These are phyloP conservation scores for Talaromyces proteolyticus DNA, from an alignment of 495 filamentous ascomycete species.

Conservation along the genomic window DNA sequence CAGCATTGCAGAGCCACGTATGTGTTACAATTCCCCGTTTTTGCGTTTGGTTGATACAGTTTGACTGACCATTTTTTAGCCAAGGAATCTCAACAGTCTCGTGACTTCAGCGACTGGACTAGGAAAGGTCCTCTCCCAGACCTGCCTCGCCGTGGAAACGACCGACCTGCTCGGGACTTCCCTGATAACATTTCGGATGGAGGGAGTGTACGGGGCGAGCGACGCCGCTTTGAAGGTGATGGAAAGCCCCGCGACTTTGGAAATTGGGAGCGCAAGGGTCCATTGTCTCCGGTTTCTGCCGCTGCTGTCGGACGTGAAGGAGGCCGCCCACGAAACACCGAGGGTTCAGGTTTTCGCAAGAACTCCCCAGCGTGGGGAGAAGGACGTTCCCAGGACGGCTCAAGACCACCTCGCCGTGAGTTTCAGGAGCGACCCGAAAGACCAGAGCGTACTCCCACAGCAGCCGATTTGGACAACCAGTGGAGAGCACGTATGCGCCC, in stretches of 20 bases:
- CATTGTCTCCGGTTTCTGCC: slow-evolving; percentile 68
- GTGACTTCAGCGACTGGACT: slow-evolving; percentile 76
- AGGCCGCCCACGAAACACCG: slow-evolving; percentile 62
- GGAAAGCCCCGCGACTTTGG: slow-evolving; percentile 80
- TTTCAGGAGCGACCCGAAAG: slow-evolving; percentile 62
- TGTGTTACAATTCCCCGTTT: slow-evolving; percentile 39
- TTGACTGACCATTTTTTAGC: slow-evolving; percentile 46
- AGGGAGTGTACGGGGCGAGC: slow-evolving; percentile 45
- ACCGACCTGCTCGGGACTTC: slow-evolving; percentile 42
- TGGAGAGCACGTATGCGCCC: slow-evolving; percentile 83
- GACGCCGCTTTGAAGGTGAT: slow-evolving; percentile 59
- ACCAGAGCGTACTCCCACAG: slow-evolving; percentile 62
- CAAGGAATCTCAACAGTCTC: slow-evolving; percentile 62
- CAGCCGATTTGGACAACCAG: slow-evolving; percentile 79
- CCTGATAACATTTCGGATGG: slow-evolving; percentile 43
- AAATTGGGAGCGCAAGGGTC: slow-evolving; percentile 95
- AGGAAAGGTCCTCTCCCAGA: slow-evolving; percentile 85
- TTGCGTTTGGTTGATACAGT: slow-evolving; percentile 8
- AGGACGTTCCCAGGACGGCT: slow-evolving; percentile 71
- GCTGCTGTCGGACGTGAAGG: slow-evolving; percentile 57
- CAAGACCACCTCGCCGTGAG: slow-evolving; percentile 74
- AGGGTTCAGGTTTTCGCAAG: slow-evolving; percentile 55
- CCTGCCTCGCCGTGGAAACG: slow-evolving; percentile 46
- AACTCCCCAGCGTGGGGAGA: slow-evolving; percentile 84
- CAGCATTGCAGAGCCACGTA: slow-evolving; percentile 83